Conservation (phyloP, 306 rosid genomes). For the Casuarina glauca region DNA sequence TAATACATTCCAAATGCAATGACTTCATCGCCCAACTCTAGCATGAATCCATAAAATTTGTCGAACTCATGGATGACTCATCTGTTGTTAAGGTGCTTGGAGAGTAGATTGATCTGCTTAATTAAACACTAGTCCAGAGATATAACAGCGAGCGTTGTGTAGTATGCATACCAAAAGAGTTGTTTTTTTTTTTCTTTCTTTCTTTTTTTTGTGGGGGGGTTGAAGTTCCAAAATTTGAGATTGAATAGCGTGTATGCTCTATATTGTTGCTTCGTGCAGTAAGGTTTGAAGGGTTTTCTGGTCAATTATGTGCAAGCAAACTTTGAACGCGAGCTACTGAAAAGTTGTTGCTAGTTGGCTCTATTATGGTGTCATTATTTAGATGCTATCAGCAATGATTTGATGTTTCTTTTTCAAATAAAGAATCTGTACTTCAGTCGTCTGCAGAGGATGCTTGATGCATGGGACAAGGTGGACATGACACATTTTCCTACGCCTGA, state of each 20-base stretch:
- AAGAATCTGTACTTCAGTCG: background rate
- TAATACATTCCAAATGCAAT: conserved; percentile 52
- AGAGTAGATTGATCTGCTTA: background rate
- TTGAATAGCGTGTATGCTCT: background rate
- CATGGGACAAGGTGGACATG: background rate
- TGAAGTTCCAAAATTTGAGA: background rate
- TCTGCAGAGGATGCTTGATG: background rate
- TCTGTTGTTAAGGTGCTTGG: background rate
- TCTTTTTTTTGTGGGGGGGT: background rate
- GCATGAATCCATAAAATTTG: background rate
- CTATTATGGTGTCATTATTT: conserved; percentile 11
- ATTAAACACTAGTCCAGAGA: background rate
- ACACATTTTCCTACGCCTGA: background rate
- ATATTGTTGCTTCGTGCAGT: background rate
- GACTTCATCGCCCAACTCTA: background rate
- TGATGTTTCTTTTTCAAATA: background rate
- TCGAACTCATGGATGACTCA: background rate
- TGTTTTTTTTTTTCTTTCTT: background rate
- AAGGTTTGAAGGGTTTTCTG: background rate
- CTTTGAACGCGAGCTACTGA: background rate
- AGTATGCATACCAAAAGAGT: background rate
- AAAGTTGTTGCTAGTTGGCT: background rate
- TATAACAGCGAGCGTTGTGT: background rate
- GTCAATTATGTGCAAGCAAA: conserved; percentile 1
- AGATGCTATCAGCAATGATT: background rate